These are phyloP conservation scores for Nymphaea thermarum DNA, from an alignment of 164 flowering plant species.

Conservation along the genomic window DNA sequence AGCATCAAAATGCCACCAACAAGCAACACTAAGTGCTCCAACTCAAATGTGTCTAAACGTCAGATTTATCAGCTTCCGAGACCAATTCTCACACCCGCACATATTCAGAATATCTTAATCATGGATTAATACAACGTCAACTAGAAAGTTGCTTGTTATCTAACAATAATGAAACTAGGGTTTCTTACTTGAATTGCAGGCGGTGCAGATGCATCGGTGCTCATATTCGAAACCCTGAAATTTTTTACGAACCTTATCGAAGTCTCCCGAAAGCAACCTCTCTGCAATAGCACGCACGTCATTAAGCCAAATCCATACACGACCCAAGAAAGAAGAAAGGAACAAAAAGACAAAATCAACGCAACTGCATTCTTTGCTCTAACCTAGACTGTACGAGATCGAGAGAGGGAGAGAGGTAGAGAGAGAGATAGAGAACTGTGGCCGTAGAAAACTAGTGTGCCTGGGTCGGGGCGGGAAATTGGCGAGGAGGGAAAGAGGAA, in stretches of 20 bases:
- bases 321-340: background rate
- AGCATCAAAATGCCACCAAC: background rate
- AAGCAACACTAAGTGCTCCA: background rate
- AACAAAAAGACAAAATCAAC: background rate
- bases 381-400: too few species aligned
- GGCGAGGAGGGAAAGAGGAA: too few species aligned
- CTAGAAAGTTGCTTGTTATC: too few species aligned
- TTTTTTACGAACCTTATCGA: background rate
- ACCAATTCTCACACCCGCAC: background rate
- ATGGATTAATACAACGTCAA: background rate
- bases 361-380: too few species aligned
- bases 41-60: too few species aligned
- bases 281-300: background rate
- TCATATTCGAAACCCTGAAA: background rate
- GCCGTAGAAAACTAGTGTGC: too few species aligned
- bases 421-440: background rate
- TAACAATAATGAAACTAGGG: background rate
- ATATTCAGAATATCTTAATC: background rate
- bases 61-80: too few species aligned
- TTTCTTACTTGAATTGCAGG: background rate
- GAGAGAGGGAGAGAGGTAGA: background rate
- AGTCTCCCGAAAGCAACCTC: background rate
- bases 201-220: background rate
- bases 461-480: too few species aligned
- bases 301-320: background rate